Conservation (phyloP, 148 eudicot species). For the Salicornia ramosissima region DNA sequence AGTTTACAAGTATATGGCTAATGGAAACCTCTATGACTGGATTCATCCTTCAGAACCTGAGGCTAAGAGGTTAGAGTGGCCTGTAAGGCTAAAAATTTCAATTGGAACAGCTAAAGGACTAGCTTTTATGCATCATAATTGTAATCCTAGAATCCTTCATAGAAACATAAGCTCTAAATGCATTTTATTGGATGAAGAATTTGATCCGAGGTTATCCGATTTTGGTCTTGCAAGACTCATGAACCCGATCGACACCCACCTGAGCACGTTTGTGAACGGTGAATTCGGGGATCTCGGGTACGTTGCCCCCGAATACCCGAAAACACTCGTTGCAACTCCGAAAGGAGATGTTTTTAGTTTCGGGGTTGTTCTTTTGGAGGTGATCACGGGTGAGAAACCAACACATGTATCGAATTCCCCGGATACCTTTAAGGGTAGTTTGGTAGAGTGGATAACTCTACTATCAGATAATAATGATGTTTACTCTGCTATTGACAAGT, state of each 20-base stretch:
- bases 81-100: conserved; percentile 42
- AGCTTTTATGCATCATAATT: conserved; percentile 52
- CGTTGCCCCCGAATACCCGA: conserved; percentile 44
- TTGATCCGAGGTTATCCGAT: conserved; percentile 41
- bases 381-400: conserved; percentile 41
- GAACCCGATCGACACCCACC: conserved; percentile 51
- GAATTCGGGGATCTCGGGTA: conserved; percentile 53
- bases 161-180: conserved; percentile 58
- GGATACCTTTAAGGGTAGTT: conserved; percentile 45
- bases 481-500: conserved; percentile 33
- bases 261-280: conserved; percentile 54
- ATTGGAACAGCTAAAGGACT: conserved; percentile 42
- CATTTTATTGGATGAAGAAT: conserved; percentile 41
- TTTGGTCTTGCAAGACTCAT: conserved; percentile 57
- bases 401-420: conserved; percentile 35
- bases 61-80: conserved; percentile 37
- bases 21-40: conserved; percentile 37
- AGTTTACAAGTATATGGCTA: conserved; percentile 44
- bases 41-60: conserved; percentile 39
- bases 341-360: conserved; percentile 52
- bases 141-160: conserved; percentile 51
- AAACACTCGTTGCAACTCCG: conserved; percentile 46
- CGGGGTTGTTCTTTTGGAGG: conserved; percentile 40
- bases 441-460: conserved; percentile 39
- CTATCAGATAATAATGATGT: conserved; percentile 23